Conservation (phyloP, 2,329 filamentous ascomycete genomes). For the Talaromyces sp. region DNA sequence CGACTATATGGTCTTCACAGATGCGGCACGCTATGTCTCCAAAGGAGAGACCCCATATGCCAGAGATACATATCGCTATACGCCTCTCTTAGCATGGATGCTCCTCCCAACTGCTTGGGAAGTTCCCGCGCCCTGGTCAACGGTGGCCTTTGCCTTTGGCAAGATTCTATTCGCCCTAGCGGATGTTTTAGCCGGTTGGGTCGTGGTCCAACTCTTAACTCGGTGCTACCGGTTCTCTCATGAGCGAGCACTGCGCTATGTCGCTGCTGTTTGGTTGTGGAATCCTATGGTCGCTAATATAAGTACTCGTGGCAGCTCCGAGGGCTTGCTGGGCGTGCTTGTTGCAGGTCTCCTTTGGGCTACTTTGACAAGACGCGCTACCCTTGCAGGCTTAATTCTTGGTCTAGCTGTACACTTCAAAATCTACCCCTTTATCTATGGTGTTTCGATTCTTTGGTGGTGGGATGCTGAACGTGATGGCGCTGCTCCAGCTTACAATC, state of each 20-base stretch:
- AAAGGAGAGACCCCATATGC: conserved; percentile 75
- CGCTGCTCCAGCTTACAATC: not conserved
- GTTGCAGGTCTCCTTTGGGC: conserved; percentile 85
- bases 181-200: conserved; percentile 81
- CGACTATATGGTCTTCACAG: conserved; percentile 97
- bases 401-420: conserved; percentile 94
- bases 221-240: conserved; percentile 51
- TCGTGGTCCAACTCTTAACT: conserved; percentile 64
- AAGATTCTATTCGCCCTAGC: conserved; percentile 83
- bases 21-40: conserved; percentile 78
- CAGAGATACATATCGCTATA: conserved; percentile 95
- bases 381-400: conserved; percentile 72
- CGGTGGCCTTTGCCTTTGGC: conserved; percentile 68
- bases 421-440: conserved; percentile 98
- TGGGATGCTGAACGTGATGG: conserved; percentile 34
- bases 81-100: conserved; percentile 88
- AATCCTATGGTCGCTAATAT: conserved; percentile 99
- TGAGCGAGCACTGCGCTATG: conserved; percentile 67
- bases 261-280: conserved; percentile 82
- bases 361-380: conserved; percentile 63
- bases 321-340: conserved; percentile 83
- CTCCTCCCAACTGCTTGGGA: conserved; percentile 74
- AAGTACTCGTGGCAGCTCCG: conserved; percentile 90
- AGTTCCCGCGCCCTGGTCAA: conserved; percentile 25
- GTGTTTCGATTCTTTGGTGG: conserved; percentile 57